These are phyloP conservation scores for Cornus florida DNA, from an alignment of 148 eudicot genomes.

Conservation along the genomic window DNA sequence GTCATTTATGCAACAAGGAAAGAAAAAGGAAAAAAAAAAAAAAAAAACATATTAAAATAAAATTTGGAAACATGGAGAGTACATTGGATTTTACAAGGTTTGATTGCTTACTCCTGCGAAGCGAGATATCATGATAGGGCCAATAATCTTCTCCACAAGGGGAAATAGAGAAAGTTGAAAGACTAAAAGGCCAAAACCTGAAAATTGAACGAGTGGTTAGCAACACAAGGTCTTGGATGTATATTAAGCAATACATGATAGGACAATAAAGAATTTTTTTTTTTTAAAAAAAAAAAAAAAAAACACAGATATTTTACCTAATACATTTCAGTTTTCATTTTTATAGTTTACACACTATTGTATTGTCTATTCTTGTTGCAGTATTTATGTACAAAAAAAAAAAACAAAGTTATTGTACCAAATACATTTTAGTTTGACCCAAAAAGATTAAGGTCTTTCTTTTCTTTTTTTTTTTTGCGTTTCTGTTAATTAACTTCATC, in stretches of 20 bases:
- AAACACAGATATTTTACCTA: neutral
- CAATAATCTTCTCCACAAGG: slow-evolving; percentile 40
- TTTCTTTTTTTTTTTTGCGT: too few species aligned
- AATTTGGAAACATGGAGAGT: neutral
- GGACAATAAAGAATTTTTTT: neutral
- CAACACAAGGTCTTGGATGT: neutral
- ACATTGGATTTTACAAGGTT: neutral
- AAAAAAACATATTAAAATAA: neutral
- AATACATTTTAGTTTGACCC: too few species aligned
- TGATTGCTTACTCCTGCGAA: slow-evolving; percentile 57
- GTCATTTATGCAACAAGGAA: neutral
- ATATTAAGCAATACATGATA: neutral
- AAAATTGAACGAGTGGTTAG: slow-evolving; percentile 15
- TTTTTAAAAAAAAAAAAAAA: neutral
- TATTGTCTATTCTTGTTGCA: too few species aligned
- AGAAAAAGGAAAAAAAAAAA: too few species aligned
- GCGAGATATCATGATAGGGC: slow-evolving; percentile 58
- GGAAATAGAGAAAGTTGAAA: slow-evolving; percentile 71
- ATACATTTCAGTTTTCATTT: neutral
- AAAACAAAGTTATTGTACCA: too few species aligned
- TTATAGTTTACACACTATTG: too few species aligned
- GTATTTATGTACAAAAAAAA: too few species aligned
- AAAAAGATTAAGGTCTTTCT: too few species aligned
- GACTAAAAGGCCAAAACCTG: slow-evolving; percentile 73
- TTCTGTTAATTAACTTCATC: too few species aligned